These are phyloP conservation scores for Ophiostoma pallidulum DNA, from an alignment of 2,329 filamentous ascomycete genomes.

Conservation along the genomic window DNA sequence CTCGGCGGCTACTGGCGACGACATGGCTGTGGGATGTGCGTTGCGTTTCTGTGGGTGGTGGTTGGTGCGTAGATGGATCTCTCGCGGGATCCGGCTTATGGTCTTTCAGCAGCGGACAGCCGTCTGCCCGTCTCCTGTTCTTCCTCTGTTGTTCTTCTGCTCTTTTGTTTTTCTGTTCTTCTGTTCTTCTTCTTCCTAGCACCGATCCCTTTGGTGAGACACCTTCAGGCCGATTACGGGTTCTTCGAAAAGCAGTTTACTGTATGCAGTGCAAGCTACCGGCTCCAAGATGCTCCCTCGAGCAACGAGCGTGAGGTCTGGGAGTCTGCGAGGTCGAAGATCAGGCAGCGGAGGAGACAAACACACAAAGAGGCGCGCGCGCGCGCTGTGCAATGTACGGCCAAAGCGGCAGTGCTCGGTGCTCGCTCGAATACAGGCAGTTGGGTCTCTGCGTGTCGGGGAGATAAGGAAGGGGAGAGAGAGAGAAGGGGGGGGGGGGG, in stretches of 20 bases:
- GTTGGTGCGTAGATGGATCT: not conserved
- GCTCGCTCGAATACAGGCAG: not conserved
- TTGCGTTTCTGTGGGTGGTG: not conserved
- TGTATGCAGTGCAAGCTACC: not conserved
- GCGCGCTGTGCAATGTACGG: constrained; percentile 1
- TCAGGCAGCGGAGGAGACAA: too few relatives aligned
- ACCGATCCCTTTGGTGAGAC: too few relatives aligned
- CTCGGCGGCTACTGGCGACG: constrained; percentile 81
- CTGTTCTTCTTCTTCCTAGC: not conserved
- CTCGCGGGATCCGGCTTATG: too few relatives aligned
- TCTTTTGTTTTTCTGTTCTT: not conserved
- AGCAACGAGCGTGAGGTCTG: too few relatives aligned
- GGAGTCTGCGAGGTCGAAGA: not conserved
- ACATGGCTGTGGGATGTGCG: constrained; percentile 50
- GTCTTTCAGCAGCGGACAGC: too few relatives aligned
- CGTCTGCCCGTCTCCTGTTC: too few relatives aligned
- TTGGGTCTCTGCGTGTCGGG: not conserved
- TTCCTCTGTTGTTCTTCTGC: not conserved
- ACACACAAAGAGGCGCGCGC: too few relatives aligned
- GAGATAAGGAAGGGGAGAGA: too few relatives aligned
- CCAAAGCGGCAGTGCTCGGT: not conserved
- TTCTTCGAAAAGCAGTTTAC: not conserved
- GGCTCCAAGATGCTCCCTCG: not conserved
- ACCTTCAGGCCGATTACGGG: not conserved
- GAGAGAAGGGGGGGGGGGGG: too few relatives aligned